Evolutionary conservation across 176 grass and related monocot species (phyloP), one percentile per base, ranked within the genome.

Genomic region (Coix lacrymajobi): DNA sequence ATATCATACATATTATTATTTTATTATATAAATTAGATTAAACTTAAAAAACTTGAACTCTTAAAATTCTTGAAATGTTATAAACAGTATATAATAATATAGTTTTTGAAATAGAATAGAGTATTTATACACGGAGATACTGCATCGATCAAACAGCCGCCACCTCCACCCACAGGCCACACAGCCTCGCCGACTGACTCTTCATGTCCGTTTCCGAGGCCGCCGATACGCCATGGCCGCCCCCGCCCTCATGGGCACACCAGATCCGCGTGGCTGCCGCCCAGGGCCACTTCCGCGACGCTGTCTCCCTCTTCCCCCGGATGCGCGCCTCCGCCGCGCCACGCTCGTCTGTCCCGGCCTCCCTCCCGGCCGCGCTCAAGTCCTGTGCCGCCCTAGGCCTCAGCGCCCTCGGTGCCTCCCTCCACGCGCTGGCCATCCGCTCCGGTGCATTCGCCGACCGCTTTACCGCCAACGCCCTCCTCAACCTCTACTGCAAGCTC

Each of bases 401-500:
- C 39, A 36, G 66, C 33, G 52, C 43, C 71, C 81, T 94, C 8
- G 92, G 77, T 13, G 73, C 77, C 6, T 86, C 89, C 40, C 80
- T 94, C 79, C 92, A 94, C 43, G 92, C 77, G 5, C 87, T 91
- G 34, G 87, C 87, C 67, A 66, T 94, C 77, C 81, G 92, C 77
- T 94, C 89, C 46, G 89, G 89, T 13, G 85, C 76, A 11, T 52
- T 79, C 61, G 72, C 86, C 34, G 89, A 89, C 38, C 78, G 87
- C 52, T 94, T 86, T 67, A 62, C 69, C 36, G 84, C 92, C 67
- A 94, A 94, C 40, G 86, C 92, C 10, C 83, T 91, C 44, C 75
- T 94, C 86, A 94, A 91, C 86, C 79, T 91, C 83, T 94, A 91
- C 84, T 82, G 84, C 87, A 91, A 94, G 73, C 71, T 89, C 22